phyloP scores from a whole-genome alignment of 2,329 filamentous ascomycete genomes.

The Davidsoniella virescens region DNA sequence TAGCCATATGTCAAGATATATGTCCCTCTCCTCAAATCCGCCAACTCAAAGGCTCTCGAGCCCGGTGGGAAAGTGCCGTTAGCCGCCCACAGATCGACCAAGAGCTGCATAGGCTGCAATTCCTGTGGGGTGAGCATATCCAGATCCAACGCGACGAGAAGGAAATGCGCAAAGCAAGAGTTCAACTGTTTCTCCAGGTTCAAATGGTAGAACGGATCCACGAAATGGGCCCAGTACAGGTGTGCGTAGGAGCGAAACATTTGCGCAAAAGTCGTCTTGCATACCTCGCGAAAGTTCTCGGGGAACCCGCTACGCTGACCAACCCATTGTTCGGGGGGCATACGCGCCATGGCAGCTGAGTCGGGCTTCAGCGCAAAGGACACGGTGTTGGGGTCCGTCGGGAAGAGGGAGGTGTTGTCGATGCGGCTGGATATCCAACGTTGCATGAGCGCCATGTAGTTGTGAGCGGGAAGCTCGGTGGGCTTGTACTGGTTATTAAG shows the following conservation, averaged over 20 bases:
- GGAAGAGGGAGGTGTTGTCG: constrained; percentile 61
- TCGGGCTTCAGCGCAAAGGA: constrained; percentile 37
- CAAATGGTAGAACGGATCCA: constrained; percentile 55
- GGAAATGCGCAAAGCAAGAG: constrained; percentile 57
- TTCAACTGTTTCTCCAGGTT: constrained; percentile 53
- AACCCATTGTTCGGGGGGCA: constrained; percentile 45
- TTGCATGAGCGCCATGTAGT: constrained; percentile 72
- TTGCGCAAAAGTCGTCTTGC: constrained; percentile 69
- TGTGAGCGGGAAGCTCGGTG: constrained; percentile 63
- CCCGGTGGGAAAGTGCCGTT: constrained; percentile 59
- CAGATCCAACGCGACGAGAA: constrained; percentile 49
- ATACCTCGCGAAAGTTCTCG: constrained; percentile 58
- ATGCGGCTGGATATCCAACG: constrained; percentile 78
- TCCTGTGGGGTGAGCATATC: constrained; percentile 60
- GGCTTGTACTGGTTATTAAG: constrained; percentile 60
- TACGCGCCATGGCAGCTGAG: constrained; percentile 28
- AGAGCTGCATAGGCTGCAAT: constrained; percentile 66
- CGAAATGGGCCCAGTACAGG: constrained; percentile 74
- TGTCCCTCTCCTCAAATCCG: constrained; percentile 32
- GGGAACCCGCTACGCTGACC: constrained; percentile 72
- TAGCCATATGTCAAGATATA: constrained; percentile 18
- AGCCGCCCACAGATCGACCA: constrained; percentile 64
- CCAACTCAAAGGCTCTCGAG: constrained; percentile 34
- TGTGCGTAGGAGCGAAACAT: constrained; percentile 87
- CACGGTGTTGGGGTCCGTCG: constrained; percentile 49